These are phyloP conservation scores for Neurospora sp. DNA, from an alignment of 2,329 filamentous ascomycete genomes.

Conservation along the genomic window DNA sequence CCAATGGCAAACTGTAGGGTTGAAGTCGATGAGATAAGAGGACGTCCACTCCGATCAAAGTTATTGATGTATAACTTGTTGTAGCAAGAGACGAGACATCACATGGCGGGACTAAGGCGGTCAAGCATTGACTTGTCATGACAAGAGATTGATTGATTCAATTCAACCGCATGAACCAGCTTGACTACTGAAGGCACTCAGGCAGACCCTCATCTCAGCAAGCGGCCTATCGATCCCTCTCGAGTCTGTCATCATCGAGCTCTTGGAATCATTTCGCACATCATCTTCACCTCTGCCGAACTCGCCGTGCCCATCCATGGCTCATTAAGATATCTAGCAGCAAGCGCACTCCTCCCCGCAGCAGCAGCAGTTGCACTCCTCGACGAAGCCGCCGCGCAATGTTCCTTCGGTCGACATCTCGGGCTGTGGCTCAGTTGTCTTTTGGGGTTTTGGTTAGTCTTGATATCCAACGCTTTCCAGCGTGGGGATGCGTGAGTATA, in stretches of 20 bases:
- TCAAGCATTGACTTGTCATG: neutral
- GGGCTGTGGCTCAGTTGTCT: constrained; percentile 19
- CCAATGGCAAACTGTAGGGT: neutral
- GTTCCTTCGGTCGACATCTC: constrained; percentile 8
- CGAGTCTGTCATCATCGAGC: neutral
- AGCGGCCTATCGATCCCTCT: neutral
- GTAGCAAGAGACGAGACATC: neutral
- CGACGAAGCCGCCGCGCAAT: constrained; percentile 23
- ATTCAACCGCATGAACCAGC: neutral
- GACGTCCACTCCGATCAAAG: neutral
- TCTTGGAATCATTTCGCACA: neutral
- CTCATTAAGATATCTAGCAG: constrained; percentile 15
- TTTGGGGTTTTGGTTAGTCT: neutral
- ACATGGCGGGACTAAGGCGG: neutral
- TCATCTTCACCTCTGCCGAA: neutral
- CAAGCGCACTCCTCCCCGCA: constrained; percentile 21
- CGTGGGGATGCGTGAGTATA: neutral
- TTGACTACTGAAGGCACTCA: neutral
- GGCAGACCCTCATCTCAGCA: neutral
- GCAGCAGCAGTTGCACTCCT: constrained; percentile 23
- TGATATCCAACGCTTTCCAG: neutral
- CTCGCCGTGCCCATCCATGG: neutral
- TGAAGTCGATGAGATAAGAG: neutral
- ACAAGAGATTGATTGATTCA: neutral
- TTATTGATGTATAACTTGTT: neutral